phyloP scores from a whole-genome alignment of 2,329 filamentous ascomycete genomes.

The Alternaria solani region DNA sequence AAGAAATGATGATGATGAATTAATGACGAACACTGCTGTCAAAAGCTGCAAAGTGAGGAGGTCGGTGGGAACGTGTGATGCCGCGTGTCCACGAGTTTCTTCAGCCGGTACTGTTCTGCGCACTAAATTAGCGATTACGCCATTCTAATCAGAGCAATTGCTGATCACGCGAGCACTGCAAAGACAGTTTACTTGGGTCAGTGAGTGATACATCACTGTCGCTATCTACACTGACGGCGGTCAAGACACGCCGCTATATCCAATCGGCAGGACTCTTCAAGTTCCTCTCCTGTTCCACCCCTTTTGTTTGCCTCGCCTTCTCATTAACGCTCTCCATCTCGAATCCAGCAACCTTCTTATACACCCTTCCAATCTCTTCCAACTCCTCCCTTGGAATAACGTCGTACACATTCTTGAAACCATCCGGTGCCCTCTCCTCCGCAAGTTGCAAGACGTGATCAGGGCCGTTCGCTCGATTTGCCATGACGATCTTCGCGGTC shows the following conservation, averaged over 20 bases:
- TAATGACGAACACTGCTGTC: neutral
- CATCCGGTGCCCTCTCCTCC: conserved; percentile 55
- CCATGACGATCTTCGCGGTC: conserved; percentile 57
- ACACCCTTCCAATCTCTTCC: conserved; percentile 48
- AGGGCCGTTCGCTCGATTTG: conserved; percentile 57
- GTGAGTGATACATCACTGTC: neutral
- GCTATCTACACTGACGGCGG: neutral
- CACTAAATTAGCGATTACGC: neutral
- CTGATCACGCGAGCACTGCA: neutral
- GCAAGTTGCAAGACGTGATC: conserved; percentile 58
- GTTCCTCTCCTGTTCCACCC: conserved; percentile 18
- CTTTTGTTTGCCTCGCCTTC: conserved; percentile 51
- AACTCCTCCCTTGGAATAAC: conserved; percentile 53
- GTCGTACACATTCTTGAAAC: conserved; percentile 52
- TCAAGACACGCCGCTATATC: conserved; percentile 18
- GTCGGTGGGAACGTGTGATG: neutral
- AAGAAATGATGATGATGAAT: conserved; percentile 1
- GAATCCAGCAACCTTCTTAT: conserved; percentile 56
- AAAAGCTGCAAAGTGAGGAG: neutral
- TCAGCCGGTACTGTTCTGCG: neutral
- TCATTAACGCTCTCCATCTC: conserved; percentile 56
- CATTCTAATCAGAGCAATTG: neutral
- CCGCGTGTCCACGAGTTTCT: neutral
- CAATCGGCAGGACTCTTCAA: conserved; percentile 32
- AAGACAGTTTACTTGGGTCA: neutral